Conservation (phyloP, 1,284 basidiomycete genomes). For the Leccinum huronense region DNA sequence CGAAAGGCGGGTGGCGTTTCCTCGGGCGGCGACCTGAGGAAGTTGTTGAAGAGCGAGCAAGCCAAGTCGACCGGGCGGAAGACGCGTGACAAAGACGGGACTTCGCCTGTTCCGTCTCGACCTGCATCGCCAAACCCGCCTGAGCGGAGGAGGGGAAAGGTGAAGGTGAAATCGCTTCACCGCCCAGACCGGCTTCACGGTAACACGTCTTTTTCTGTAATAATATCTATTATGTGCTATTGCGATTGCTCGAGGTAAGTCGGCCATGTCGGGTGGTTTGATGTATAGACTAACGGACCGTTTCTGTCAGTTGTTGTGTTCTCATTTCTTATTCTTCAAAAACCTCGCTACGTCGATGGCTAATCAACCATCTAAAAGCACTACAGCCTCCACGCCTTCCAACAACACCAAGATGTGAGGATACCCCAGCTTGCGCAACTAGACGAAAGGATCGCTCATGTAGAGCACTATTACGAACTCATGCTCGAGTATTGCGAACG, state of each 20-base stretch:
- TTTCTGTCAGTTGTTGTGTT: constrained; percentile 71
- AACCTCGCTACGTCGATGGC: constrained; percentile 52
- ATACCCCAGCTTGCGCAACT: constrained; percentile 13
- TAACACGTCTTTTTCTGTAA: constrained; percentile 84
- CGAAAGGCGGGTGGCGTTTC: constrained; percentile 40
- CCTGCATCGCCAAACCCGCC: constrained; percentile 52
- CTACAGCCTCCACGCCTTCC: constrained; percentile 32
- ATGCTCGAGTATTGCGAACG: constrained; percentile 86
- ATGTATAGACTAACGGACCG: constrained; percentile 4
- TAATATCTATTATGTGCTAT: constrained; percentile 81
- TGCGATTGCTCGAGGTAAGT: constrained; percentile 82
- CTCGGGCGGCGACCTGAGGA: constrained; percentile 62
- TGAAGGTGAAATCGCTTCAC: constrained; percentile 23
- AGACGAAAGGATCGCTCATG: constrained; percentile 34
- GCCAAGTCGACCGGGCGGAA: constrained; percentile 64
- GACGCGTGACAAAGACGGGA: constrained; percentile 49
- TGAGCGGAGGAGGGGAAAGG: constrained; percentile 27
- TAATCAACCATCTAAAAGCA: constrained; percentile 34
- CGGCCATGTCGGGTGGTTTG: neutral
- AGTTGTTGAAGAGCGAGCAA: constrained; percentile 72
- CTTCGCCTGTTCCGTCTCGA: constrained; percentile 34
- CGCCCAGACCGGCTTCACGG: constrained; percentile 35
- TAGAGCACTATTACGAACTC: constrained; percentile 75
- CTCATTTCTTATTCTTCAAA: constrained; percentile 81
- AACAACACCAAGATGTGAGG: constrained; percentile 36